A percentile compares a stretch with the other conserved stretches of the same genome.
Evolutionary conservation across 345 rosid species (phyloP).

Genomic region (Clarkia xantiana): DNA sequence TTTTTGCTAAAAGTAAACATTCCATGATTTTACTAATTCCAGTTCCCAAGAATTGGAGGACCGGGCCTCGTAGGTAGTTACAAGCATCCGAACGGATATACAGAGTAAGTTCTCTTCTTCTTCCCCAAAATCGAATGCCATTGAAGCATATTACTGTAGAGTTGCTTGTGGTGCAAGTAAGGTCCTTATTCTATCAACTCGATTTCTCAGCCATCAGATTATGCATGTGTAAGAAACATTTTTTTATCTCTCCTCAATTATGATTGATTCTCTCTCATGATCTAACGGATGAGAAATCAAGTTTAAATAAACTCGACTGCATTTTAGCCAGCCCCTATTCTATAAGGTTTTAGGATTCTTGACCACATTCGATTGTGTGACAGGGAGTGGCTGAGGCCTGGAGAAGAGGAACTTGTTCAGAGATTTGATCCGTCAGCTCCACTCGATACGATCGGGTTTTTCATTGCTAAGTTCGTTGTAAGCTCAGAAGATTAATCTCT

Average conservation of each 20-base stretch:
- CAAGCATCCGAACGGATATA: constrained; percentile 59
- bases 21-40: constrained; percentile 10
- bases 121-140: not conserved
- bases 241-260: no score
- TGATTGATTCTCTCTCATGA: no score
- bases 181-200: not conserved
- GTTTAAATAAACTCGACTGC: no score
- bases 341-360: not conserved
- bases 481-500: constrained; percentile 11
- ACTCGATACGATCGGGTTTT: constrained; percentile 88
- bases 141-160: not conserved
- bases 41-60: constrained; percentile 89
- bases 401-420: constrained; percentile 83
- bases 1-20: not conserved
- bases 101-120: constrained; percentile 46
- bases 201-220: no score
- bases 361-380: not conserved
- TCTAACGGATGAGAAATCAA: no score
- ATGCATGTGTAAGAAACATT: no score
- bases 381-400: constrained; percentile 94
- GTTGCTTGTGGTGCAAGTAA: not conserved
- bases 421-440: constrained; percentile 83
- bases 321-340: not conserved
- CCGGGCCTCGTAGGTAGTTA: constrained; percentile 73
- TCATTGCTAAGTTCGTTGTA: constrained; percentile 74